Evolutionary conservation across 495 filamentous ascomycete species (phyloP).

Genomic region (Talaromyces borbonicus): DNA sequence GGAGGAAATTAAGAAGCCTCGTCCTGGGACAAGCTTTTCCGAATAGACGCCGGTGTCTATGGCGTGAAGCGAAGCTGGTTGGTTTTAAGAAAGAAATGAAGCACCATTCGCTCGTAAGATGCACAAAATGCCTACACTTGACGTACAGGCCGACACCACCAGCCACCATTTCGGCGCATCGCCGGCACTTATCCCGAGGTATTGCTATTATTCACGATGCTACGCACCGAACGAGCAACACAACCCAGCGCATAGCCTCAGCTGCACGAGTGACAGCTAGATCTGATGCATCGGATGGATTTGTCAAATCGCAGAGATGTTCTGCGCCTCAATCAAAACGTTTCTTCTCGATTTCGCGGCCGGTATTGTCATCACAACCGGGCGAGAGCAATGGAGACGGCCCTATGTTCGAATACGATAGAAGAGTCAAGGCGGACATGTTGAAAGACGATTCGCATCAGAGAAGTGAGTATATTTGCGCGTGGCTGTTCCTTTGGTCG

Average conservation of each 20-base stretch:
- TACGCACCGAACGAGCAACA: too few species aligned
- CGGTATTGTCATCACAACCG: neutral
- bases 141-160: neutral
- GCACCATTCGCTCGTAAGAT: neutral
- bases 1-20: too few species aligned
- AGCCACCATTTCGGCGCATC: neutral
- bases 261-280: too few species aligned
- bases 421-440: slow-evolving; percentile 57
- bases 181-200: too few species aligned
- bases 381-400: slow-evolving; percentile 33
- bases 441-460: slow-evolving; percentile 86
- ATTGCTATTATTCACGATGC: too few species aligned
- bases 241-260: too few species aligned
- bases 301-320: neutral
- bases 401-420: slow-evolving; percentile 80
- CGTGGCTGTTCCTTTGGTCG: neutral
- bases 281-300: too few species aligned
- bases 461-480: slow-evolving; percentile 54
- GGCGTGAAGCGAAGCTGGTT: neutral
- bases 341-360: neutral
- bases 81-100: neutral
- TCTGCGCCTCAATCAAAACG: neutral
- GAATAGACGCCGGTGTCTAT: too few species aligned
- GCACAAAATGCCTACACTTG: neutral
- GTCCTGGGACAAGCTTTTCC: too few species aligned